Evolutionary conservation across 176 grass and related monocot genomes (phyloP).

Genomic region (Cocos nucifera): DNA sequence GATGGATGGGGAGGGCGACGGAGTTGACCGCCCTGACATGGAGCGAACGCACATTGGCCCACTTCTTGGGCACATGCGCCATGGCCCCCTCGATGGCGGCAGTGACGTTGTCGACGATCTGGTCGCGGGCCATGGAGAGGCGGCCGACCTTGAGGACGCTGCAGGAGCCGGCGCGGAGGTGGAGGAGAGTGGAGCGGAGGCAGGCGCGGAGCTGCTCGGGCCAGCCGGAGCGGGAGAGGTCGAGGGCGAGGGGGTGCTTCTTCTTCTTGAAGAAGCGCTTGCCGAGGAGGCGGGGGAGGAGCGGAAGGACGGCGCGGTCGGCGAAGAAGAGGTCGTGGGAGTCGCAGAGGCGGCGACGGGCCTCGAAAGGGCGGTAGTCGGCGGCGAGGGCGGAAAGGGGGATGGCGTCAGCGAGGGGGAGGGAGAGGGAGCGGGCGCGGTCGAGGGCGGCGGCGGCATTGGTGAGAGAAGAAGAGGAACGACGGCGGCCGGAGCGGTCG

Average conservation of each 20-base stretch:
- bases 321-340: constrained; percentile 88
- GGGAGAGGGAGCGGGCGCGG: constrained; percentile 27
- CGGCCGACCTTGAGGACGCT: constrained; percentile 58
- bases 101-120: constrained; percentile 61
- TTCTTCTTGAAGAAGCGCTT: constrained; percentile 65
- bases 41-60: constrained; percentile 59
- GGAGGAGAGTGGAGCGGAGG: constrained; percentile 48
- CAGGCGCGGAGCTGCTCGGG: constrained; percentile 57
- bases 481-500: constrained; percentile 46
- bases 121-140: constrained; percentile 59
- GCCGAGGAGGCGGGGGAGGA: constrained; percentile 71
- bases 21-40: constrained; percentile 59
- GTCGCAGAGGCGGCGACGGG: constrained; percentile 51
- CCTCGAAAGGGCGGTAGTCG: constrained; percentile 68
- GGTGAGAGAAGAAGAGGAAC: constrained; percentile 18
- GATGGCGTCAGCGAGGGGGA: constrained; percentile 56
- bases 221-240: constrained; percentile 61
- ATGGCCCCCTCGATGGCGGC: constrained; percentile 32
- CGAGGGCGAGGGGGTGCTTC: constrained; percentile 48
- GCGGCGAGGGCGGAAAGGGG: constrained; percentile 53
- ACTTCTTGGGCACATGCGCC: constrained; percentile 66
- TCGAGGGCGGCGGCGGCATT: constrained; percentile 30
- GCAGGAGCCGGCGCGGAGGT: constrained; percentile 53
- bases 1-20: constrained; percentile 61
- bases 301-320: constrained; percentile 62